These are phyloP conservation scores for Triticum dicoccoides DNA, from an alignment of 176 grass and related monocot genomes.

Conservation along the genomic window DNA sequence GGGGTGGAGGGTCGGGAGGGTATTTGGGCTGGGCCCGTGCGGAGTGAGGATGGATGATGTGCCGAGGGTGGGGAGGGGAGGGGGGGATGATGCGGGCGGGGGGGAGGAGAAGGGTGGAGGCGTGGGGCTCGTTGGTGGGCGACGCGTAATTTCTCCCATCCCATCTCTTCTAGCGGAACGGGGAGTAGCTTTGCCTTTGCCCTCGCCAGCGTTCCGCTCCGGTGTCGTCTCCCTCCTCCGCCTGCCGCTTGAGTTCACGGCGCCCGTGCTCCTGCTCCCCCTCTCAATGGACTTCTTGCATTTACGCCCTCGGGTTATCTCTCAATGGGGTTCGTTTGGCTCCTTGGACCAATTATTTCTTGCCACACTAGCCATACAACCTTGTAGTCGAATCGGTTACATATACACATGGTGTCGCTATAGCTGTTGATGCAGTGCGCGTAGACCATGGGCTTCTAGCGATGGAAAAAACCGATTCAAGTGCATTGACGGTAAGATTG, in stretches of 20 bases:
- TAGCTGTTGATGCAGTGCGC: too few species aligned
- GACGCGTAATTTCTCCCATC: constrained; percentile 61
- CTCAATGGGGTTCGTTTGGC: too few species aligned
- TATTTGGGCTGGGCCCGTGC: constrained; percentile 53
- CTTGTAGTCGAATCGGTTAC: too few species aligned
- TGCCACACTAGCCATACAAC: too few species aligned
- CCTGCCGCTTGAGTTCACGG: not conserved
- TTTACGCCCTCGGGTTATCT: too few species aligned
- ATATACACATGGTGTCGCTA: too few species aligned
- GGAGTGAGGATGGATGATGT: constrained; percentile 17
- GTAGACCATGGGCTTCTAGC: too few species aligned
- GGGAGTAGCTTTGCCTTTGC: not conserved
- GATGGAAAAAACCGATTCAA: too few species aligned
- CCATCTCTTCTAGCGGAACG: not conserved
- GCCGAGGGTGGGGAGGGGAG: not conserved
- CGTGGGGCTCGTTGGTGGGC: constrained; percentile 17
- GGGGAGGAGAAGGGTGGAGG: not conserved
- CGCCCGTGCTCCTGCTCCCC: not conserved
- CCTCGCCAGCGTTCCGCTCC: not conserved
- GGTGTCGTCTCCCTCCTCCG: not conserved
- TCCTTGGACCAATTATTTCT: too few species aligned
- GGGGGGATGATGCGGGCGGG: not conserved
- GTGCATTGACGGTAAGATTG: too few species aligned
- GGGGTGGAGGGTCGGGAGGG: not conserved
- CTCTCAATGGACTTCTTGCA: not conserved